Conservation (phyloP, 208 protist species). For the Acanthamoeba culbertsoni region DNA sequence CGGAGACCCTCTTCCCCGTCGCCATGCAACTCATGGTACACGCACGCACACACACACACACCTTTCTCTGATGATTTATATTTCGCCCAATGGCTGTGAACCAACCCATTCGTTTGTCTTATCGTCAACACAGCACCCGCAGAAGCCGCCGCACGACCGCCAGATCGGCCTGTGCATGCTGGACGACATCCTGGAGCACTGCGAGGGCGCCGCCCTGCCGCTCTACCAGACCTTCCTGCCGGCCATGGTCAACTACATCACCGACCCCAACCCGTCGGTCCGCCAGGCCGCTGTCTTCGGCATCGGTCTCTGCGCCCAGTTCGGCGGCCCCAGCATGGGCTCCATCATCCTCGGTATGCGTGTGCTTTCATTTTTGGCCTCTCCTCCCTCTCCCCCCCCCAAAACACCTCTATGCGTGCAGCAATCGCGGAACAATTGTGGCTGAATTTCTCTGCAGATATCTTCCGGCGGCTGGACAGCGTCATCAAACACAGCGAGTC, state of each 20-base stretch:
- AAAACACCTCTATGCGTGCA: neutral
- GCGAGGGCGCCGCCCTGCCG: conserved; percentile 32
- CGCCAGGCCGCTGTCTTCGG: conserved; percentile 84
- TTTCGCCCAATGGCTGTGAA: too few relatives aligned
- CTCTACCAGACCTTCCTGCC: conserved; percentile 42
- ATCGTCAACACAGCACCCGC: neutral
- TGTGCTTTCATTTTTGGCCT: too few relatives aligned
- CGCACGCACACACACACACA: neutral
- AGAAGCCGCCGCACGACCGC: conserved; percentile 47
- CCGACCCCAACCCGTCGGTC: conserved; percentile 71
- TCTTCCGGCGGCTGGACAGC: conserved; percentile 31
- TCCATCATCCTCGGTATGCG: neutral
- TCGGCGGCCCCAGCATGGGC: conserved; percentile 56
- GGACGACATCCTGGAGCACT: conserved; percentile 79
- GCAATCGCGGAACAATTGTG: too few relatives aligned
- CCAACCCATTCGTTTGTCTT: neutral
- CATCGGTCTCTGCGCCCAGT: conserved; percentile 77
- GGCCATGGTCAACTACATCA: conserved; percentile 28
- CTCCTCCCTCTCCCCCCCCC: neutral
- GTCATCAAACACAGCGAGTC: neutral
- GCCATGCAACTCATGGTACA: neutral
- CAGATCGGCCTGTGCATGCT: conserved; percentile 77
- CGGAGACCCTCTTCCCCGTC: neutral
- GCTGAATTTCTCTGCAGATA: too few relatives aligned
- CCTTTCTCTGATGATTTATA: neutral